A percentile compares a stretch with the other conserved stretches of the same genome.
Evolutionary conservation across 257 asterid species (phyloP).

Genomic region (Nicotiana attenuata): DNA sequence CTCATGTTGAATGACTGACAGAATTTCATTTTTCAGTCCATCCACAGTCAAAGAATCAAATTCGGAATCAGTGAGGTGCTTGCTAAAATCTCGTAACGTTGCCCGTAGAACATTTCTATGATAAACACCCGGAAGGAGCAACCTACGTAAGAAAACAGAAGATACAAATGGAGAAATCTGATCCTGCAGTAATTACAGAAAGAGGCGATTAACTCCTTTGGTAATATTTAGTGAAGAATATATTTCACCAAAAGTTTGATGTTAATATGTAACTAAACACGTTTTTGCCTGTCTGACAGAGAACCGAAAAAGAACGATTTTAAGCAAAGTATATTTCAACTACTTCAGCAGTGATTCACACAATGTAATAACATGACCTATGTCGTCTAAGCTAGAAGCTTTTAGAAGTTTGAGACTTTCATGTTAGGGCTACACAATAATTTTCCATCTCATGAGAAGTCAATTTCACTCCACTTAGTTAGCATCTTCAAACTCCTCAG

Average conservation of each 20-base stretch:
- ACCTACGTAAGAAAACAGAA: conserved; percentile 67
- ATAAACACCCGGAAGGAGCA: conserved; percentile 86
- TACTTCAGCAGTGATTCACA: background rate
- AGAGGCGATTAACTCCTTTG: background rate
- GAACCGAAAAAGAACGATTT: background rate
- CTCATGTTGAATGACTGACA: conserved; percentile 71
- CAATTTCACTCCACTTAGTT: background rate
- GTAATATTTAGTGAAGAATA: background rate
- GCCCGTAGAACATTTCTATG: conserved; percentile 56
- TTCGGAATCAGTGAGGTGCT: conserved; percentile 72
- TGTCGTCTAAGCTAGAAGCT: background rate
- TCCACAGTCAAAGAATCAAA: conserved; percentile 63
- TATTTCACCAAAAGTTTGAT: background rate
- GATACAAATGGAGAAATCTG: conserved; percentile 72
- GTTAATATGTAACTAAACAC: background rate
- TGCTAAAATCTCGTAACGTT: conserved; percentile 72
- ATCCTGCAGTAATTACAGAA: conserved; percentile 55
- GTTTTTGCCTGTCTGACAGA: background rate
- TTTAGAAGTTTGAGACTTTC: background rate
- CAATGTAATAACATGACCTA: background rate
- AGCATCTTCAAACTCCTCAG: background rate
- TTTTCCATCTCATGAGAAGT: background rate
- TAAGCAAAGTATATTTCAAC: background rate
- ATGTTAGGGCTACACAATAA: background rate
- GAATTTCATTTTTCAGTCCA: conserved; percentile 80